phyloP scores from a whole-genome alignment of 129 eudicot species.

The Ambrosia trifida region DNA sequence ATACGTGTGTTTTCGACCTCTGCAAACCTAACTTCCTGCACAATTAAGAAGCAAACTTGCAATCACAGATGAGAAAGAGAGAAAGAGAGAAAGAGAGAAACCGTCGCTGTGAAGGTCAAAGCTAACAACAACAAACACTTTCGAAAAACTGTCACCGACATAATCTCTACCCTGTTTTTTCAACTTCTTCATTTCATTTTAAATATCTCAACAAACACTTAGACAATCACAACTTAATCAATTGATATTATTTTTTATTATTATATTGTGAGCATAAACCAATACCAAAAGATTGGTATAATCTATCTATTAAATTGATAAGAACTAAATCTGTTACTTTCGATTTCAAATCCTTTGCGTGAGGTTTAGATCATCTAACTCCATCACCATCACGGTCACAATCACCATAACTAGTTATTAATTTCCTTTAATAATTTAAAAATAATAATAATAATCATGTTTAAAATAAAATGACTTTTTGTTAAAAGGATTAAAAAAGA shows the following conservation, averaged over 20 bases:
- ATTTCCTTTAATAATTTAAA: too few relatives aligned
- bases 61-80: too few relatives aligned
- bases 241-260: too few relatives aligned
- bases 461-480: too few relatives aligned
- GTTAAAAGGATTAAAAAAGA: too few relatives aligned
- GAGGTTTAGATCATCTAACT: neutral
- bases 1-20: too few relatives aligned
- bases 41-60: too few relatives aligned
- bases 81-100: conserved; percentile 47
- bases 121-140: conserved; percentile 38
- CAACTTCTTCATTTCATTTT: conserved; percentile 22
- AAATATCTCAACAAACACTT: too few relatives aligned
- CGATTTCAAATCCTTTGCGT: neutral
- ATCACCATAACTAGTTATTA: neutral
- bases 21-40: too few relatives aligned
- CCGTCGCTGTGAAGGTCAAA: conserved; percentile 53
- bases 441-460: neutral
- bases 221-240: too few relatives aligned
- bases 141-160: conserved; percentile 25
- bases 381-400: neutral
- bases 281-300: conserved; percentile 9
- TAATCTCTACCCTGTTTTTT: conserved; percentile 18
- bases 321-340: neutral
- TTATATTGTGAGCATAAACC: too few relatives aligned
- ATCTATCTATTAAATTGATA: neutral